These are phyloP conservation scores for Tricholoma sp. DNA, from an alignment of 768 basidiomycete genomes.

Conservation along the genomic window DNA sequence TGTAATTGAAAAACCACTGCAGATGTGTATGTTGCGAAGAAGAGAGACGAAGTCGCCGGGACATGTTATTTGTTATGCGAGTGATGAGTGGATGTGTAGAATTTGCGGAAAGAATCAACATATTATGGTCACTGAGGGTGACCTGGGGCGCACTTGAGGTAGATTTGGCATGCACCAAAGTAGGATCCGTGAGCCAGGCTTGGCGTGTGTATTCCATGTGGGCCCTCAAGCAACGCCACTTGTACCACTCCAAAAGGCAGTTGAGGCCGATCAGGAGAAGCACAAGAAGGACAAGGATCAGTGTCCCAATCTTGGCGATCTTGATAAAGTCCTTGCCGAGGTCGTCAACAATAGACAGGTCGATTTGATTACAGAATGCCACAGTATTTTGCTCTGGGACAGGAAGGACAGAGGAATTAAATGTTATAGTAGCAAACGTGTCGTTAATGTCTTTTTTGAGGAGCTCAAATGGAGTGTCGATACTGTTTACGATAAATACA, in stretches of 20 bases:
- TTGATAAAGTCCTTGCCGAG: slow-evolving; percentile 76
- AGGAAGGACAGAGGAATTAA: slow-evolving; percentile 70
- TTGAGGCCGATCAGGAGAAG: slow-evolving; percentile 69
- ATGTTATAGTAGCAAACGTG: slow-evolving; percentile 68
- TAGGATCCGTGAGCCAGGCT: slow-evolving; percentile 74
- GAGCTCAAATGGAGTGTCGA: slow-evolving; percentile 83
- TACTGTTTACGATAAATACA: slow-evolving; percentile 31
- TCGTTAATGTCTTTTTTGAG: slow-evolving; percentile 87
- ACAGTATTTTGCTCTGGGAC: slow-evolving; percentile 67
- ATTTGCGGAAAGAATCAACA: slow-evolving; percentile 68
- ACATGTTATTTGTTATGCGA: slow-evolving; percentile 52
- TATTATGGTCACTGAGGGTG: slow-evolving; percentile 67
- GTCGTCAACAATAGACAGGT: slow-evolving; percentile 83
- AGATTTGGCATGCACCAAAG: slow-evolving; percentile 39
- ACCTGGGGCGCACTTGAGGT: slow-evolving; percentile 42
- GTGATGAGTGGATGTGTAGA: slow-evolving; percentile 71
- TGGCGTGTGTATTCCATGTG: slow-evolving; percentile 69
- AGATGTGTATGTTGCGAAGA: slow-evolving; percentile 62
- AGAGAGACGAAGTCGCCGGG: slow-evolving; percentile 46
- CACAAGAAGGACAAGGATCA: slow-evolving; percentile 69
- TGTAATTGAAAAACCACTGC: slow-evolving; percentile 87
- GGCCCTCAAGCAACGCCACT: slow-evolving; percentile 66
- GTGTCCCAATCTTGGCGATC: slow-evolving; percentile 71
- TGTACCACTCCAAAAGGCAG: slow-evolving; percentile 82
- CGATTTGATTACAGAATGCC: slow-evolving; percentile 72